Conservation (phyloP, 768 basidiomycete species). For the Filobasidium floriforme region DNA sequence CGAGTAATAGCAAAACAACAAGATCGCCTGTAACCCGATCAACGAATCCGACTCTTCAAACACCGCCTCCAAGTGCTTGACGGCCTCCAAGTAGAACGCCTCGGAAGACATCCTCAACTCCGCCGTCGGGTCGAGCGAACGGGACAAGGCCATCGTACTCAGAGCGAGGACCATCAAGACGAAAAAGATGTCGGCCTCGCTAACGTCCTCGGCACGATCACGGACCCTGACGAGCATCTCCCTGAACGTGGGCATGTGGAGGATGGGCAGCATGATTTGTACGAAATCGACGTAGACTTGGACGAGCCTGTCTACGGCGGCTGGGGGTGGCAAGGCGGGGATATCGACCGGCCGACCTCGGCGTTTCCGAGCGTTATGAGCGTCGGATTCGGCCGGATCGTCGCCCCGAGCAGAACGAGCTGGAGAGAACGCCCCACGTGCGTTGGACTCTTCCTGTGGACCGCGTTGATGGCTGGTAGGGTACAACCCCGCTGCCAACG, state of each 20-base stretch:
- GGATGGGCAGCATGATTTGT: conserved; percentile 45
- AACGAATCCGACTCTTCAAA: conserved; percentile 41
- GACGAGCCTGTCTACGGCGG: conserved; percentile 44
- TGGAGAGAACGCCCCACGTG: not conserved
- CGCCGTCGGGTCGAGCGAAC: conserved; percentile 45
- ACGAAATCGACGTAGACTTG: conserved; percentile 46
- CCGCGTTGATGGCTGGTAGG: conserved; percentile 6
- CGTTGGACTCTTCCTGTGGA: not conserved
- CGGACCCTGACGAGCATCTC: conserved; percentile 40
- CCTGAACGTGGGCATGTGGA: conserved; percentile 45
- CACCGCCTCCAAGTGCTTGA: conserved; percentile 45
- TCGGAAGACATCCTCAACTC: conserved; percentile 45
- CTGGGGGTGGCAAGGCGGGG: conserved; percentile 44
- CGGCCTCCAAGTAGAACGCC: conserved; percentile 45
- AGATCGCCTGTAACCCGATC: conserved; percentile 45
- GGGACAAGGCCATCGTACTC: conserved; percentile 45
- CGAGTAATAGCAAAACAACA: conserved; percentile 45
- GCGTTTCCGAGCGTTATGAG: not conserved
- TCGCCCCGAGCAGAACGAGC: not conserved
- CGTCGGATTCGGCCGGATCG: not conserved
- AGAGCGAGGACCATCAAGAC: conserved; percentile 46
- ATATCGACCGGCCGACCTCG: conserved; percentile 27
- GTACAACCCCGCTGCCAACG: not conserved
- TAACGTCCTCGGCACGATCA: conserved; percentile 40
- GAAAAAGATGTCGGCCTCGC: conserved; percentile 44